Conservation (phyloP, 2,329 filamentous ascomycete genomes). For the Colletotrichum lindemuthianum region DNA sequence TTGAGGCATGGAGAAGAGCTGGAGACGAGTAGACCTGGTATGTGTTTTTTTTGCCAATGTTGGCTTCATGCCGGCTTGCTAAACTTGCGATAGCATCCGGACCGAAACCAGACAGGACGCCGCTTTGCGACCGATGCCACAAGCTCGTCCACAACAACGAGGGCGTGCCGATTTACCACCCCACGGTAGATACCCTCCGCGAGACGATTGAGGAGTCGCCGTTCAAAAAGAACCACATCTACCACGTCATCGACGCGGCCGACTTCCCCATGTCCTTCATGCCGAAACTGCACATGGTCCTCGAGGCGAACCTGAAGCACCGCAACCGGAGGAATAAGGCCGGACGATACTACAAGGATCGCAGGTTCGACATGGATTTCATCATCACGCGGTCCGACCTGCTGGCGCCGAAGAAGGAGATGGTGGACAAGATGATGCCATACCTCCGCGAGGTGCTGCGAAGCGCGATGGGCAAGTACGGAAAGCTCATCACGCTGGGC, state of each 20-base stretch:
- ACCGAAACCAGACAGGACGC: slow-evolving; percentile 45
- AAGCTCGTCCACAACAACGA: slow-evolving; percentile 79
- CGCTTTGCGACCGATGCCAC: slow-evolving; percentile 90
- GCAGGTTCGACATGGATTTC: slow-evolving; percentile 84
- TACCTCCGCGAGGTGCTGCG: slow-evolving; percentile 82
- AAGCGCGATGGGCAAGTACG: slow-evolving; percentile 75
- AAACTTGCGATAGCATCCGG: slow-evolving; percentile 8
- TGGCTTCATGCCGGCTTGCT: not conserved
- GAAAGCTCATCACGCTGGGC: slow-evolving; percentile 80
- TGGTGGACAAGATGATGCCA: slow-evolving; percentile 87
- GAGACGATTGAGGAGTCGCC: slow-evolving; percentile 90
- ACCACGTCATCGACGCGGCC: slow-evolving; percentile 93
- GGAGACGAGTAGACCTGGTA: slow-evolving; percentile 31
- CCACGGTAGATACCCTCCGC: slow-evolving; percentile 81
- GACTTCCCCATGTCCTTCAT: slow-evolving; percentile 96
- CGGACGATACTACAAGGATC: slow-evolving; percentile 72
- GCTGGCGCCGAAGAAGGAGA: slow-evolving; percentile 82
- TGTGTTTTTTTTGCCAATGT: not conserved
- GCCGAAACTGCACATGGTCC: slow-evolving; percentile 75
- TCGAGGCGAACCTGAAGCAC: slow-evolving; percentile 80
- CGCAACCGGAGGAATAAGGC: slow-evolving; percentile 81
- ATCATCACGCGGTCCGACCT: slow-evolving; percentile 91
- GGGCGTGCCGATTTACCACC: slow-evolving; percentile 79
- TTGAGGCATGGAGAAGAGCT: slow-evolving; percentile 46
- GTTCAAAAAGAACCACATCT: slow-evolving; percentile 91